These are phyloP conservation scores for Trichoderma hamatum DNA, from an alignment of 2,329 filamentous ascomycete genomes.

Conservation along the genomic window DNA sequence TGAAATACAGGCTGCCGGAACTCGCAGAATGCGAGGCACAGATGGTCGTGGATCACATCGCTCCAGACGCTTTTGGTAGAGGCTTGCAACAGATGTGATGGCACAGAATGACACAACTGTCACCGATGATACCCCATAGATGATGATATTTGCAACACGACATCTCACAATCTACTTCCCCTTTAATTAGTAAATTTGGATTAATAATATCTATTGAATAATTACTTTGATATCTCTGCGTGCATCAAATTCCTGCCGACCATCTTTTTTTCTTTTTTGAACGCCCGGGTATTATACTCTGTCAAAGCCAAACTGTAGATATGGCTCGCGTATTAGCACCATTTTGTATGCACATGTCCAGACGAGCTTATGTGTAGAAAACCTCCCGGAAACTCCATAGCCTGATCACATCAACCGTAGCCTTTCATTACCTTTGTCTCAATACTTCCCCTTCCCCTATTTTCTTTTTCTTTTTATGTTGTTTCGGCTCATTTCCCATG, in stretches of 20 bases:
- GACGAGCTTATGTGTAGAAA: constrained; percentile 14
- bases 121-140: constrained; percentile 11
- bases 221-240: constrained; percentile 19
- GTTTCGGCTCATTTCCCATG: neutral
- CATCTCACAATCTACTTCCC: neutral
- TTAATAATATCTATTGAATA: constrained; percentile 22
- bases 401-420: neutral
- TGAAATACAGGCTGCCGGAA: constrained; percentile 65
- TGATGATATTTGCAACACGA: neutral
- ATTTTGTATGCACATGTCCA: constrained; percentile 24
- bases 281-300: constrained; percentile 26
- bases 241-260: constrained; percentile 19
- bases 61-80: constrained; percentile 30
- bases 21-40: constrained; percentile 73
- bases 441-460: neutral
- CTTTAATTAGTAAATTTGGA: neutral
- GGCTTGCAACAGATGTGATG: neutral
- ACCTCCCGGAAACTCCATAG: neutral
- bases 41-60: constrained; percentile 64
- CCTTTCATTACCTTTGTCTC: neutral
- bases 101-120: neutral
- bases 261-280: neutral
- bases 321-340: constrained; percentile 20
- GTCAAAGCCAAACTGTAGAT: constrained; percentile 24
- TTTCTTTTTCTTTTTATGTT: neutral